Percentiles rank a stretch among this genome's conserved stretches.
Conservation (phyloP, 1,139 yeast species). For the Saccharomyces hybrid region DNA sequence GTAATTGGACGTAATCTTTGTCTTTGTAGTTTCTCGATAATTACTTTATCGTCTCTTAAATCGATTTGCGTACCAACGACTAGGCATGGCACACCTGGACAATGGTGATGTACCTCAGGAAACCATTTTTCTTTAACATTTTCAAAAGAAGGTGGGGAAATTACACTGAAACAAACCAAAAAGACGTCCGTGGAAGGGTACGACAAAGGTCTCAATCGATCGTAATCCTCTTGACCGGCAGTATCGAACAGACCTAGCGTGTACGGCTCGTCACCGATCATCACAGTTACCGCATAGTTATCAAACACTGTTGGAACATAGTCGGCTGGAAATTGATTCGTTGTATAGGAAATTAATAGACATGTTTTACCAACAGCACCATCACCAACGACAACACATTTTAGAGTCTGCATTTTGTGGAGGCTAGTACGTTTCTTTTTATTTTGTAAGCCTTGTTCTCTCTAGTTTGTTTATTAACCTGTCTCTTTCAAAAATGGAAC, state of each 20-base stretch:
- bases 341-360: slow-evolving; percentile 78
- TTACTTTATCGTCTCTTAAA: slow-evolving; percentile 83
- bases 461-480: not conserved
- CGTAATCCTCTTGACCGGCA: slow-evolving; percentile 98
- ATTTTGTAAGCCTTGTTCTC: not conserved
- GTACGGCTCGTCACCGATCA: slow-evolving; percentile 95
- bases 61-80: slow-evolving; percentile 94
- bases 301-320: slow-evolving; percentile 87
- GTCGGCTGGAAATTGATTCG: slow-evolving; percentile 78
- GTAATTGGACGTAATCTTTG: slow-evolving; percentile 82
- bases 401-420: slow-evolving; percentile 68
- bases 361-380: slow-evolving; percentile 96
- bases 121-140: slow-evolving; percentile 96
- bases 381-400: slow-evolving; percentile 94
- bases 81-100: slow-evolving; percentile 92
- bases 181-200: slow-evolving; percentile 95
- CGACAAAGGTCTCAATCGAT: slow-evolving; percentile 85
- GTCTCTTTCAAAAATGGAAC: not conserved
- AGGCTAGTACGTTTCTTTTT: not conserved
- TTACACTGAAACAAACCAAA: slow-evolving; percentile 84
- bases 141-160: slow-evolving; percentile 92
- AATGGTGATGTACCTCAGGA: slow-evolving; percentile 94
- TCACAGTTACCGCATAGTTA: slow-evolving; percentile 93
- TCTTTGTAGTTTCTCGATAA: slow-evolving; percentile 76
- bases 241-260: slow-evolving; percentile 92